These are phyloP conservation scores for Holtermannia corniformis DNA, from an alignment of 768 basidiomycete species.

Conservation along the genomic window DNA sequence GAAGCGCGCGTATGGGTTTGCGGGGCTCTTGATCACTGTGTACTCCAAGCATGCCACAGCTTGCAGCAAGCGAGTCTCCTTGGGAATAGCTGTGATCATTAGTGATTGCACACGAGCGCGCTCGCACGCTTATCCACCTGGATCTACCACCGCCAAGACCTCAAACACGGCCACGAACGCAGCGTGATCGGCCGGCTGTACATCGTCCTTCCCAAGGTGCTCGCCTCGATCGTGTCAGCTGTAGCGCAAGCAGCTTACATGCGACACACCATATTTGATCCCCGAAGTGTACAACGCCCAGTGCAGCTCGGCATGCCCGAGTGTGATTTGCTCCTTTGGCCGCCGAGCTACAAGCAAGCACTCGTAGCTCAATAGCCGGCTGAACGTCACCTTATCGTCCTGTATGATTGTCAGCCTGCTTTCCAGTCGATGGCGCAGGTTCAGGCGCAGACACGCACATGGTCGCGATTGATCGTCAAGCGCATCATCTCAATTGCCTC, in stretches of 20 bases:
- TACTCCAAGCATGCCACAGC: constrained; percentile 20
- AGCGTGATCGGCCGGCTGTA: constrained; percentile 20
- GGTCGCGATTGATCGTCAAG: not conserved
- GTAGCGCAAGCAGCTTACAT: not conserved
- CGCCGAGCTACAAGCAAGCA: constrained; percentile 9
- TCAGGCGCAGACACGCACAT: constrained; percentile 7
- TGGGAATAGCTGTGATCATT: not conserved
- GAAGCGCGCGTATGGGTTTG: constrained; percentile 18
- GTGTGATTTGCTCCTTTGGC: constrained; percentile 6
- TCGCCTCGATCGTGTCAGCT: constrained; percentile 7
- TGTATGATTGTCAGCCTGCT: constrained; percentile 6
- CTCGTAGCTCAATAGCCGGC: constrained; percentile 9
- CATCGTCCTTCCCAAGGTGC: constrained; percentile 23
- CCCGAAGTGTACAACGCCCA: constrained; percentile 23
- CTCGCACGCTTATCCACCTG: not conserved
- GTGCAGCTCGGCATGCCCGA: constrained; percentile 5
- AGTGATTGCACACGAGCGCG: too few relatives aligned
- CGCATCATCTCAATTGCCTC: constrained; percentile 1
- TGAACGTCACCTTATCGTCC: constrained; percentile 15
- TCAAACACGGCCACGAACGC: constrained; percentile 13
- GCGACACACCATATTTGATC: constrained; percentile 21
- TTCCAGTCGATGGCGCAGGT: not conserved
- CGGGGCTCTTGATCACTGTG: constrained; percentile 17
- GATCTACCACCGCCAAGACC: not conserved
- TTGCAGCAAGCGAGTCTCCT: constrained; percentile 1